Percentiles rank a stretch among this genome's conserved stretches.
These are phyloP conservation scores for Chrysochromulina tobinii DNA, from an alignment of 78 protist genomes.

Conservation along the genomic window DNA sequence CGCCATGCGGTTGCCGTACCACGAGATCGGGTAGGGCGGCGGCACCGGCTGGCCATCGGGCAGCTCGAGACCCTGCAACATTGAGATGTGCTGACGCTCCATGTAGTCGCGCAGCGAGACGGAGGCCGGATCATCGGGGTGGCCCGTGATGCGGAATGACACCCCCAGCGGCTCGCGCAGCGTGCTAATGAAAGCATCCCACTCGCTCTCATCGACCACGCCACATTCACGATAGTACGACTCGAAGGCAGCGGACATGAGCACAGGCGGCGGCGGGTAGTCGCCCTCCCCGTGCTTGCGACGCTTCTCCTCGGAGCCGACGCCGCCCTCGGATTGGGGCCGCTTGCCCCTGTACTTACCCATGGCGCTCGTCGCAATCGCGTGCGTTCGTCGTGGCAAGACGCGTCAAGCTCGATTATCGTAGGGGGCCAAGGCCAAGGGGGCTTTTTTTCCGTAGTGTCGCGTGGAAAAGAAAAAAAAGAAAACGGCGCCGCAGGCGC, in stretches of 20 bases:
- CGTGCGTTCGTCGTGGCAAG: no score
- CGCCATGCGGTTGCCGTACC: neutral
- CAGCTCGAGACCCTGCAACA: neutral
- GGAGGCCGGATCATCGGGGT: neutral
- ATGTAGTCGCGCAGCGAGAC: neutral
- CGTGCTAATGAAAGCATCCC: neutral
- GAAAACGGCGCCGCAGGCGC: no score
- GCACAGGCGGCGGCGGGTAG: neutral
- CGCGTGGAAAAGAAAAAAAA: no score
- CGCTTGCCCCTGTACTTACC: no score
- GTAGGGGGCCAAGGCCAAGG: no score
- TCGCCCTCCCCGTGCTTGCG: no score
- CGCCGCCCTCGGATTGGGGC: no score
- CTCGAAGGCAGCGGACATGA: neutral
- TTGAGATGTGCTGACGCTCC: neutral
- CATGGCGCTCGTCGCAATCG: no score
- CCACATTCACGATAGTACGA: neutral
- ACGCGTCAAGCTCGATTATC: no score
- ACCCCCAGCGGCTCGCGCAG: conserved; percentile 43
- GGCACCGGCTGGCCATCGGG: neutral
- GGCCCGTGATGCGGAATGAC: conserved; percentile 42
- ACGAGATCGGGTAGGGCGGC: neutral
- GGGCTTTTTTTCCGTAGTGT: no score
- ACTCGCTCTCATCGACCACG: neutral
- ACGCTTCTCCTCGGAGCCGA: no score